These are phyloP conservation scores for Metarhizium brunneum DNA, from an alignment of 2,329 filamentous ascomycete genomes.

Conservation along the genomic window DNA sequence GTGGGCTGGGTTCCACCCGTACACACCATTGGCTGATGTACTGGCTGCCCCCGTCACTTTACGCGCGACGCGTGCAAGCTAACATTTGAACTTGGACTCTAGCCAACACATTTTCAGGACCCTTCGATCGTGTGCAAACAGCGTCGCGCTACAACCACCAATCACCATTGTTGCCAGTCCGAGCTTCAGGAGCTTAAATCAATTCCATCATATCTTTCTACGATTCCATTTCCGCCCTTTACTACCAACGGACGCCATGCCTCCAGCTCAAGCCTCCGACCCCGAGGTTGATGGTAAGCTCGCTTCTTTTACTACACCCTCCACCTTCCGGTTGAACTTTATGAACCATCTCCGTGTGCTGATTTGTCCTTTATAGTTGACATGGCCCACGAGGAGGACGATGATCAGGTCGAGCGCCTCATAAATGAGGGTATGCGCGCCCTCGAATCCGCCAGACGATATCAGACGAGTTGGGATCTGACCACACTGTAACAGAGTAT, in stretches of 20 bases:
- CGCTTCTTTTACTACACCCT: not conserved
- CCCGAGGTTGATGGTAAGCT: slow-evolving; percentile 27
- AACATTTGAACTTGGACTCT: not conserved
- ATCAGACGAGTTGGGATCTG: not conserved
- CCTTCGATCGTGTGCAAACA: slow-evolving; percentile 11
- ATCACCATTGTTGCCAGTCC: not conserved
- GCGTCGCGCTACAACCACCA: not conserved
- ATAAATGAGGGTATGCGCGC: slow-evolving; percentile 71
- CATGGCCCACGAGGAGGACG: slow-evolving; percentile 54
- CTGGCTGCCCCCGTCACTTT: slow-evolving; percentile 17
- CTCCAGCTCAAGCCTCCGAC: slow-evolving; percentile 25
- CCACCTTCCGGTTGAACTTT: not conserved
- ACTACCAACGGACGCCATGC: slow-evolving; percentile 15
- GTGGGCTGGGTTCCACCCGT: too few relatives aligned
- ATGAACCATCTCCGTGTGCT: not conserved
- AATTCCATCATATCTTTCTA: not conserved
- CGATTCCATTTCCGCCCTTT: not conserved
- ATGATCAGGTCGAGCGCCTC: slow-evolving; percentile 70
- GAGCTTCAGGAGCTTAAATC: not conserved
- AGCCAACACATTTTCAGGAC: slow-evolving; percentile 2
- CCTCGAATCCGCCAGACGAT: not conserved
- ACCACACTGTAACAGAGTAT: slow-evolving; percentile 56
- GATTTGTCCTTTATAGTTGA: slow-evolving; percentile 19
- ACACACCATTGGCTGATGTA: not conserved
- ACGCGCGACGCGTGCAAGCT: slow-evolving; percentile 27